Evolutionary conservation across 2,329 filamentous ascomycete genomes (phyloP).

Genomic region (Scedosporium apiospermum): DNA sequence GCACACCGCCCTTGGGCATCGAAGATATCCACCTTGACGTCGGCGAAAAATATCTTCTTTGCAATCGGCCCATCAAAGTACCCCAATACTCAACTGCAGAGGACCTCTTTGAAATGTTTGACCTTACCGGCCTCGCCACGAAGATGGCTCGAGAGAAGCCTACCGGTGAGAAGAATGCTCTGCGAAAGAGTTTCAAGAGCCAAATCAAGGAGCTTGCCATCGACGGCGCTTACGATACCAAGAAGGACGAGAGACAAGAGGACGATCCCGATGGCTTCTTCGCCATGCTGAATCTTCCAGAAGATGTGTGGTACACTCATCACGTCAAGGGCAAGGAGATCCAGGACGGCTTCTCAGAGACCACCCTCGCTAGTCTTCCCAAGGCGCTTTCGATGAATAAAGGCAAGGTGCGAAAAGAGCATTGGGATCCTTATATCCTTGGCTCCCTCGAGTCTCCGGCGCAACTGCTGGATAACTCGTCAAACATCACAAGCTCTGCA

Average conservation of each 20-base stretch:
- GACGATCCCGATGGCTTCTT: conserved; percentile 42
- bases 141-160: conserved; percentile 55
- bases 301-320: conserved; percentile 48
- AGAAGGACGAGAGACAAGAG: conserved; percentile 45
- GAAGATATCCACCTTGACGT: conserved; percentile 58
- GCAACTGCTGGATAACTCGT: conserved; percentile 2
- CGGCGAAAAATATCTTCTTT: conserved; percentile 57
- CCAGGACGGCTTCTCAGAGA: conserved; percentile 38
- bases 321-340: conserved; percentile 46
- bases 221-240: conserved; percentile 51
- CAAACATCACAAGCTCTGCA: conserved; percentile 23
- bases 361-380: conserved; percentile 31
- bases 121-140: conserved; percentile 44
- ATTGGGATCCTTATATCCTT: conserved; percentile 12
- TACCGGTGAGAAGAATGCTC: conserved; percentile 57
- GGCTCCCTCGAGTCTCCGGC: conserved; percentile 6
- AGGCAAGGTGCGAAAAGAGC: conserved; percentile 23
- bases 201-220: conserved; percentile 56
- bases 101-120: conserved; percentile 52
- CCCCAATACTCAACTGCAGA: conserved; percentile 23
- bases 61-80: conserved; percentile 25
- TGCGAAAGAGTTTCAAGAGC: conserved; percentile 60
- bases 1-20: conserved; percentile 41
- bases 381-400: conserved; percentile 48
- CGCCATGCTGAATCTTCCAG: conserved; percentile 38